Percentiles rank a stretch among this genome's conserved stretches.
Conservation (phyloP, 1,284 basidiomycete genomes). For the Leccinum olivaceoglutinosum region DNA sequence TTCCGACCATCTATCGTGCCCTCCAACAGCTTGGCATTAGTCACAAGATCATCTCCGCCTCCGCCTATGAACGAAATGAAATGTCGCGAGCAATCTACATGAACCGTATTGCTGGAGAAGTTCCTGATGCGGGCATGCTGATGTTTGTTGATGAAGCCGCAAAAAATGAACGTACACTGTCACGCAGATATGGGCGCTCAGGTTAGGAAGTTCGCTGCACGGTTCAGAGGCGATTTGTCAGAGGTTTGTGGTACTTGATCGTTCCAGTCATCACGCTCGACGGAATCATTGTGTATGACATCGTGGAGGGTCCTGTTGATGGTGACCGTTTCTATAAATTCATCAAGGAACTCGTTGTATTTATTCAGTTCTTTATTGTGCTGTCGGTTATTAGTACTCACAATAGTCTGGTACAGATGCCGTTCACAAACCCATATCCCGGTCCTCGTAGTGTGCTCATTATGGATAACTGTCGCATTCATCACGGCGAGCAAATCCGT, state of each 20-base stretch:
- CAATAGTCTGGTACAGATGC: no score
- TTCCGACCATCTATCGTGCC: not conserved
- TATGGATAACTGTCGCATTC: no score
- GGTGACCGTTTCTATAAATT: not conserved
- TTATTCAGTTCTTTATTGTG: not conserved
- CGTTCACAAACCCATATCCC: no score
- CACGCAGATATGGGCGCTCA: constrained; percentile 7
- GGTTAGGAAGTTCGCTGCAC: not conserved
- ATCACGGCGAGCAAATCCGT: no score
- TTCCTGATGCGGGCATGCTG: constrained; percentile 1
- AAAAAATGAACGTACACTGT: constrained; percentile 15
- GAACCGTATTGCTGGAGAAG: constrained; percentile 1
- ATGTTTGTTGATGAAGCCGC: constrained; percentile 25
- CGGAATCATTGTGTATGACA: constrained; percentile 16
- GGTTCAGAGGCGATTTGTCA: not conserved
- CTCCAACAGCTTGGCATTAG: not conserved
- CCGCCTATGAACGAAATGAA: not conserved
- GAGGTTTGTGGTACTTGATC: constrained; percentile 15
- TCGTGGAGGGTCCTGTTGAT: not conserved
- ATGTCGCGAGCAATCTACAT: not conserved
- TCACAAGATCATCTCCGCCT: not conserved
- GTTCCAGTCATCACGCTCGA: constrained; percentile 2
- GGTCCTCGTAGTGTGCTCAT: no score
- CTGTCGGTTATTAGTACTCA: no score
- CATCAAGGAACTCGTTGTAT: not conserved